Base-by-base conservation (phyloP, 345 rosid genomes). In the Salix udensis region DNA sequence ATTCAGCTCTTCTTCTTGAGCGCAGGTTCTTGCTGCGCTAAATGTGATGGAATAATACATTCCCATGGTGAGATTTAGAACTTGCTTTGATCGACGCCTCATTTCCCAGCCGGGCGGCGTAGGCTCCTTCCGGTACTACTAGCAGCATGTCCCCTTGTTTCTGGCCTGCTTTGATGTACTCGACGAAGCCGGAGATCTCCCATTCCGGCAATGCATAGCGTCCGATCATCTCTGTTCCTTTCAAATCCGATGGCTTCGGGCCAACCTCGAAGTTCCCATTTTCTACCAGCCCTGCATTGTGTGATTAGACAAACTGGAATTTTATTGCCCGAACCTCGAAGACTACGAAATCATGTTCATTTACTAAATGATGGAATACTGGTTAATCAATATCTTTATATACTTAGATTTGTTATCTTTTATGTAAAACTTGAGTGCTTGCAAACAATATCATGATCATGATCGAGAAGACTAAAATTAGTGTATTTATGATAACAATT, bases 91-190 rank as follows among this genome's bases (percentile, higher is more conserved):
- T 82, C 7, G 81, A 82, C 7, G 84, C 84, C 53, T 82, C 84
- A 52, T 82, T 82, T 1, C 84, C 84, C 2, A 82, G 81, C 73
- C 84, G 70, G 0, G 71, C 78, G 0, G 84, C 84, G 16, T 72
- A 82, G 24, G 60, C 71, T 50, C 84, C 84, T 31, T 78, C 84
- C 0, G 84, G 84, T 31, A 82, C 84, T 2, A 77, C 78, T 4
- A 82, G 81, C 48, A 82, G 21, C 84, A 82, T 82, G 79, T 82
- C 84, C 13, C 84, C 84, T 66, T 82, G 84, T 31, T 82, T 82
- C 42, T 82, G 84, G 1, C 84, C 84, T 13, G 84, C 40, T 71
- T 74, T 72, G 3, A 82, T 82, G 81, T 78, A 82, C 79, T 82
- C 84, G 10, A 82, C 81, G 65, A 82, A 82, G 2, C 81, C 84